Evolutionary conservation across 116 monocot genomes (phyloP).

Genomic region (Iris pallida): DNA sequence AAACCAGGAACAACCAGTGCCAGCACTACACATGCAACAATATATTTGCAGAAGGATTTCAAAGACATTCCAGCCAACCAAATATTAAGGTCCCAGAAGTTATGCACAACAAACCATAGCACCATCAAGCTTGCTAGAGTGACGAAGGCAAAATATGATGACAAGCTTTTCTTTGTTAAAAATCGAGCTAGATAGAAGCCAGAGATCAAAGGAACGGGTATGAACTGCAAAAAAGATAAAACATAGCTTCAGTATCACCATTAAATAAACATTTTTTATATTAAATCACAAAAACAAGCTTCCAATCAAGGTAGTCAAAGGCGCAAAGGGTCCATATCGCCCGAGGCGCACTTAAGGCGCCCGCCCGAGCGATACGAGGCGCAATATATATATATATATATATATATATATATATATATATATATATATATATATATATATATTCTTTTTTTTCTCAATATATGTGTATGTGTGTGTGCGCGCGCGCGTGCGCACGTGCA

Average conservation of each 20-base stretch:
- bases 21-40: conserved; percentile 60
- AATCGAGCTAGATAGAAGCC: conserved; percentile 85
- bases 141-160: conserved; percentile 88
- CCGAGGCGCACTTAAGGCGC: no score
- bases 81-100: conserved; percentile 98
- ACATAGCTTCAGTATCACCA: conserved; percentile 5
- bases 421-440: no score
- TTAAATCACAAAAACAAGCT: not conserved
- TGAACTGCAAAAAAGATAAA: conserved; percentile 53
- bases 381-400: no score
- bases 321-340: no score
- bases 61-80: conserved; percentile 96
- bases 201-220: conserved; percentile 83
- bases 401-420: no score
- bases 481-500: no score
- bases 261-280: not conserved
- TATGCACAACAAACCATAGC: conserved; percentile 89
- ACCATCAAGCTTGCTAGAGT: conserved; percentile 79
- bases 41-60: conserved; percentile 83
- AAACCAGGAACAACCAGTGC: conserved; percentile 89
- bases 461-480: no score
- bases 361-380: no score
- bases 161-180: conserved; percentile 84
- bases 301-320: no score
- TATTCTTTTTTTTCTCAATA: no score